These are phyloP conservation scores for Calonectria fujianensis DNA, from an alignment of 2,329 filamentous ascomycete species.

Conservation along the genomic window DNA sequence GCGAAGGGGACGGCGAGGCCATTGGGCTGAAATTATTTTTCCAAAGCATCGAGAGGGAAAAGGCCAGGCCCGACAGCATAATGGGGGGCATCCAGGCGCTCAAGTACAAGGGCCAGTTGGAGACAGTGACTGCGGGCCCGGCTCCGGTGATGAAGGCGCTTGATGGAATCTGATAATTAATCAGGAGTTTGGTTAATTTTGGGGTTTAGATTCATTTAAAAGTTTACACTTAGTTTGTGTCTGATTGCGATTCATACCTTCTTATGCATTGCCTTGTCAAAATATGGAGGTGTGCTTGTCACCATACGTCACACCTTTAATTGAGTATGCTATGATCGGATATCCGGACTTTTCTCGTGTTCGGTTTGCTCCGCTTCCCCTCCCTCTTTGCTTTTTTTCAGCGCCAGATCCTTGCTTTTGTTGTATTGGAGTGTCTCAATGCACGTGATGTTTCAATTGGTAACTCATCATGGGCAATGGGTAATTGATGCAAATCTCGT, in stretches of 20 bases:
- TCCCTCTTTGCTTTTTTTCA: not conserved
- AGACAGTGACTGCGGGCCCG: not conserved
- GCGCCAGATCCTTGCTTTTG: not conserved
- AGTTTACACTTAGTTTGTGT: not conserved
- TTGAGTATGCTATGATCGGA: not conserved
- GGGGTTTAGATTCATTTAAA: not conserved
- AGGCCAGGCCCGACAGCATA: not conserved
- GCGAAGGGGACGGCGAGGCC: not conserved
- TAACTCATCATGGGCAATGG: not conserved
- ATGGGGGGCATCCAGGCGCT: slow-evolving; percentile 18
- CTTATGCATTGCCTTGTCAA: not conserved
- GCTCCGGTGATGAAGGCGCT: not conserved
- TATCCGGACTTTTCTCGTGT: slow-evolving; percentile 4
- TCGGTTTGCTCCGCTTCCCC: slow-evolving; percentile 4
- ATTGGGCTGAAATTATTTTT: slow-evolving; percentile 14
- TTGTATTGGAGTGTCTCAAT: not conserved
- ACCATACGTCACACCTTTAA: not conserved
- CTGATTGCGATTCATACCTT: not conserved
- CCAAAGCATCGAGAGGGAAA: slow-evolving; percentile 2
- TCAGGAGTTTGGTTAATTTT: not conserved
- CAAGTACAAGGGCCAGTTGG: not conserved
- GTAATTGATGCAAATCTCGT: not conserved
- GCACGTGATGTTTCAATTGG: not conserved
- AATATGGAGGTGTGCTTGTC: not conserved
- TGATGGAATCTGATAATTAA: not conserved